Conservation (phyloP, 1,139 yeast species). For the Debaryomyces singareniensis region DNA sequence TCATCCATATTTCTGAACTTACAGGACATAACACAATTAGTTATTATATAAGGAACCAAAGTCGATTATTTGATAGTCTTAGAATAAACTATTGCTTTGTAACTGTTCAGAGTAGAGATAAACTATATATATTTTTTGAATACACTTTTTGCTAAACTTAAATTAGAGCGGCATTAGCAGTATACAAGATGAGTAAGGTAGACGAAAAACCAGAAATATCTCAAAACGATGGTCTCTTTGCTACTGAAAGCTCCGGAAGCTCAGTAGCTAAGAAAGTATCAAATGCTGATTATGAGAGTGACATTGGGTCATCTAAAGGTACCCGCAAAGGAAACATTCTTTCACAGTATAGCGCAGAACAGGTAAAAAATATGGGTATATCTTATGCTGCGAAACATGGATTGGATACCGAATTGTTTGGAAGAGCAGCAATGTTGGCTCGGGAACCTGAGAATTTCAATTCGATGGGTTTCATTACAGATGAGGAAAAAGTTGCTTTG, state of each 20-base stretch:
- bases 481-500: conserved; percentile 54
- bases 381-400: conserved; percentile 57
- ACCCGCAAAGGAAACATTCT: conserved; percentile 53
- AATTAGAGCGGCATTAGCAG: no score
- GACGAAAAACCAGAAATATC: not conserved
- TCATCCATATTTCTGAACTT: no score
- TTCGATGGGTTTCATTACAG: conserved; percentile 49
- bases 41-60: no score
- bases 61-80: no score
- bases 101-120: no score
- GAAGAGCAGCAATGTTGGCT: conserved; percentile 72
- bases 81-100: no score
- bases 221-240: conserved; percentile 14
- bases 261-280: conserved; percentile 12
- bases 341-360: conserved; percentile 55
- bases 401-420: conserved; percentile 61
- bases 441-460: conserved; percentile 56
- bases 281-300: conserved; percentile 19
- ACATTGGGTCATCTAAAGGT: conserved; percentile 16
- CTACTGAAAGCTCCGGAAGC: conserved; percentile 16
- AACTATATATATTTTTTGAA: no score
- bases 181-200: not conserved
- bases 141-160: no score
- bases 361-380: conserved; percentile 67
- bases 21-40: no score